These are phyloP conservation scores for Talaromyces sp. DNA, from an alignment of 2,329 filamentous ascomycete species.

Conservation along the genomic window DNA sequence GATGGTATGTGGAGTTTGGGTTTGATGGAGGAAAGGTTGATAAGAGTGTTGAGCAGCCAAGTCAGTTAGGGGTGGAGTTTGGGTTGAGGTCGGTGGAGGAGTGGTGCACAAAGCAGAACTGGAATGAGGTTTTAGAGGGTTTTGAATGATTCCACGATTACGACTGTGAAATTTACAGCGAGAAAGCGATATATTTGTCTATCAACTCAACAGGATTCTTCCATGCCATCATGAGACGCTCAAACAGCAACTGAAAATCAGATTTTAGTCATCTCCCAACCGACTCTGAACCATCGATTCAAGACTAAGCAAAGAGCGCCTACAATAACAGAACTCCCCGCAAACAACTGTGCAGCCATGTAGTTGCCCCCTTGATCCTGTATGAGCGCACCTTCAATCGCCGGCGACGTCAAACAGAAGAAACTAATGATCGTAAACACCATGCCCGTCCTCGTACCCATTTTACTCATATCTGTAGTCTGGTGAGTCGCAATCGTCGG, in stretches of 20 bases:
- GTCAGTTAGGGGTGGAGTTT: neutral
- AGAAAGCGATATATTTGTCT: neutral
- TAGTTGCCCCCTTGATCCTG: constrained; percentile 4
- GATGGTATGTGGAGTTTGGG: neutral
- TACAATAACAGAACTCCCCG: constrained; percentile 1
- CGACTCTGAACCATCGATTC: constrained; percentile 10
- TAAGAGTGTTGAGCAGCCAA: neutral
- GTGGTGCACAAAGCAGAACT: constrained; percentile 3
- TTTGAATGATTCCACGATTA: neutral
- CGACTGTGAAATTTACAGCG: no score
- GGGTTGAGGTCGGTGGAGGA: neutral
- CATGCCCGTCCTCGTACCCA: constrained; percentile 55
- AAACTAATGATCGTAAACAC: constrained; percentile 53
- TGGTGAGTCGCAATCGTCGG: constrained; percentile 59
- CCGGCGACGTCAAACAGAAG: constrained; percentile 53
- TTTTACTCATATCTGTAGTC: constrained; percentile 51
- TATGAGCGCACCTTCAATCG: constrained; percentile 54
- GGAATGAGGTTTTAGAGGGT: neutral
- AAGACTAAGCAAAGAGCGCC: constrained; percentile 3
- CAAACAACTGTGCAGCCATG: constrained; percentile 15
- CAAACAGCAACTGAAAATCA: neutral
- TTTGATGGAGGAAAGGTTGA: constrained; percentile 5
- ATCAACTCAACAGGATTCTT: neutral
- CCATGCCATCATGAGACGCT: neutral
- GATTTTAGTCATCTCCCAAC: constrained; percentile 5